These are phyloP conservation scores for Jaapia argillacea DNA, from an alignment of 768 basidiomycete species.

Conservation along the genomic window DNA sequence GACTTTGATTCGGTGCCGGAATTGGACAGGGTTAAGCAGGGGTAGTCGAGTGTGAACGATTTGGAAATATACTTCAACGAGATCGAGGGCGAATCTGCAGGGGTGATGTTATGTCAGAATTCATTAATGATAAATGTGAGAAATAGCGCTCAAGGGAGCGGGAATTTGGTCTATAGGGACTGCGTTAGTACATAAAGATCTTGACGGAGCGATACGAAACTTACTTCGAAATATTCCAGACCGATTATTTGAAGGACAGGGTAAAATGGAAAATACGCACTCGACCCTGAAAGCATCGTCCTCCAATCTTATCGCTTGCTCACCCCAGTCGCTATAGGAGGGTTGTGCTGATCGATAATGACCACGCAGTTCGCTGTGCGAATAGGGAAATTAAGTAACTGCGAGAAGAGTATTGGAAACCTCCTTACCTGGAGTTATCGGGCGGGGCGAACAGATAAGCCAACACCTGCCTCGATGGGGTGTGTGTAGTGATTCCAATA, in stretches of 20 bases:
- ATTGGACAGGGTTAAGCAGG: conserved; percentile 74
- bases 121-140: too few relatives aligned
- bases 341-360: conserved; percentile 1
- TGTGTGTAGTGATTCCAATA: conserved; percentile 42
- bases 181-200: too few relatives aligned
- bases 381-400: background rate
- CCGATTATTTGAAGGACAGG: background rate
- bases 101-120: conserved; percentile 9
- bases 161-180: too few relatives aligned
- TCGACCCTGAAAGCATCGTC: conserved; percentile 70
- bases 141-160: background rate
- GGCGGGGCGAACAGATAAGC: conserved; percentile 60
- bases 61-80: conserved; percentile 93
- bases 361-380: too few relatives aligned
- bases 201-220: too few relatives aligned
- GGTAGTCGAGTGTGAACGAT: conserved; percentile 85
- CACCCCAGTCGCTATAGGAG: conserved; percentile 64
- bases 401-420: background rate
- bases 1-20: conserved; percentile 57
- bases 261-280: conserved; percentile 41
- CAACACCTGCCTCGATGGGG: conserved; percentile 58
- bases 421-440: conserved; percentile 32
- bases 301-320: conserved; percentile 60
- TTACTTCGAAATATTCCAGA: too few relatives aligned
- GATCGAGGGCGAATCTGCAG: conserved; percentile 79